Evolutionary conservation across 345 rosid genomes (phyloP).

Genomic region (Draba incana): DNA sequence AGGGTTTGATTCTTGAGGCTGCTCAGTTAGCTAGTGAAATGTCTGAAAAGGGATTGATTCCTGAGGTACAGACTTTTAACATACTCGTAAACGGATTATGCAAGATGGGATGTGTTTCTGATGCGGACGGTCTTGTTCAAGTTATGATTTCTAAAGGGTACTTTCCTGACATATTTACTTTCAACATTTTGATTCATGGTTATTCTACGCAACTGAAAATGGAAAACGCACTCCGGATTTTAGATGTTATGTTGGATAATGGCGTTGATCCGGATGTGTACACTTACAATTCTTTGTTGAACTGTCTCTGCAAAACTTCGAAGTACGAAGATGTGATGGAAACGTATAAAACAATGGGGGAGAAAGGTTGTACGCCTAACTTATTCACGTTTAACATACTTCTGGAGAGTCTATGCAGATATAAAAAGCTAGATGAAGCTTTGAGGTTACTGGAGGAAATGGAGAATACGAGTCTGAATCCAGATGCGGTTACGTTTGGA

Average conservation of each 20-base stretch:
- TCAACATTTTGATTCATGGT: constrained; percentile 87
- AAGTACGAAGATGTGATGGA: constrained; percentile 82
- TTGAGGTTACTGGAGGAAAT: constrained; percentile 63
- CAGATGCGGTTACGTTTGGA: constrained; percentile 67
- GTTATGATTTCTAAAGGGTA: constrained; percentile 72
- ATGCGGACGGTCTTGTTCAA: constrained; percentile 68
- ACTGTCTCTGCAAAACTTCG: constrained; percentile 86
- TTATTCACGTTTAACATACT: constrained; percentile 76
- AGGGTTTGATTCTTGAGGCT: constrained; percentile 77
- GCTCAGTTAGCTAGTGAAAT: constrained; percentile 70
- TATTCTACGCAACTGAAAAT: constrained; percentile 74
- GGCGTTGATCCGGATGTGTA: constrained; percentile 78
- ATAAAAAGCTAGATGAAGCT: constrained; percentile 64
- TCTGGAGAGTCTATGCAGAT: constrained; percentile 85
- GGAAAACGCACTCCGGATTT: constrained; percentile 68
- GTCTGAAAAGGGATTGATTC: constrained; percentile 62
- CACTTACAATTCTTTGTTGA: constrained; percentile 84
- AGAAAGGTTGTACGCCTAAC: constrained; percentile 77
- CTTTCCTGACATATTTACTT: constrained; percentile 78
- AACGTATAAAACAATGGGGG: constrained; percentile 65
- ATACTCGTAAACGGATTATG: constrained; percentile 78
- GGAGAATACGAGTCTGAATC: constrained; percentile 54
- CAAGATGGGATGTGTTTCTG: constrained; percentile 88
- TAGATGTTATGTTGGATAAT: constrained; percentile 66
- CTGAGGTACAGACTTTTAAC: constrained; percentile 82